These are phyloP conservation scores for Solanum hybrid DNA, from an alignment of 305 asterid genomes.

Conservation along the genomic window DNA sequence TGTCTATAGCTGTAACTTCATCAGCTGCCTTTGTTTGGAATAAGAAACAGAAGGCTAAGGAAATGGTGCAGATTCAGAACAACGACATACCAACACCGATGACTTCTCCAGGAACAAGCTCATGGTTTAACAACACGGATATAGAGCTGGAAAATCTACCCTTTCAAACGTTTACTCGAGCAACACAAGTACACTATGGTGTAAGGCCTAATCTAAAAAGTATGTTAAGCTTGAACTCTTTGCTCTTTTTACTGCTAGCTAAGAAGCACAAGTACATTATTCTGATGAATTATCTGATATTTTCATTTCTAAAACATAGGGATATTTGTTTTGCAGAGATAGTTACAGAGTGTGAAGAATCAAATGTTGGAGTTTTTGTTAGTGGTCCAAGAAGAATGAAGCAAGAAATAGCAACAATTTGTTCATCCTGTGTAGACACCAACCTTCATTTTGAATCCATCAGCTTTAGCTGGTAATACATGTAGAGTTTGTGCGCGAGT, in stretches of 20 bases:
- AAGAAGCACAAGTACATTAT: not conserved
- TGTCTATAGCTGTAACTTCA: slow-evolving; percentile 26
- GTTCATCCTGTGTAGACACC: slow-evolving; percentile 17
- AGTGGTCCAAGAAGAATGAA: slow-evolving; percentile 42
- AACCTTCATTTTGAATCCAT: slow-evolving; percentile 26
- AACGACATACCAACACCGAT: slow-evolving; percentile 10
- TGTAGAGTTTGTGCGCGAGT: not conserved
- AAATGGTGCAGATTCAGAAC: slow-evolving; percentile 14
- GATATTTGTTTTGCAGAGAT: slow-evolving; percentile 19
- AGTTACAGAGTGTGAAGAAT: slow-evolving; percentile 14
- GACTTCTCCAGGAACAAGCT: slow-evolving; percentile 13
- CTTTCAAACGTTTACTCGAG: slow-evolving; percentile 15
- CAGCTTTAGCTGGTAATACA: slow-evolving; percentile 32
- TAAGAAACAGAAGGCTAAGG: slow-evolving; percentile 17
- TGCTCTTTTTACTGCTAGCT: not conserved
- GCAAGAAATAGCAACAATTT: slow-evolving; percentile 29
- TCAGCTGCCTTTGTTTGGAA: slow-evolving; percentile 34
- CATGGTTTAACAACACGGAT: slow-evolving; percentile 12
- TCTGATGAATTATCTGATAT: not conserved
- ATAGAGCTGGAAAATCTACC: slow-evolving; percentile 34
- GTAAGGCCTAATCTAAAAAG: slow-evolving; percentile 40
- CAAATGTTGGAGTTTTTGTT: slow-evolving; percentile 22
- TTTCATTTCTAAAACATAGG: not conserved
- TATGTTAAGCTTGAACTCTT: slow-evolving; percentile 13
- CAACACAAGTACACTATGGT: slow-evolving; percentile 30